phyloP scores from a whole-genome alignment of 2,329 filamentous ascomycete genomes.

The Monilinia polystroma region DNA sequence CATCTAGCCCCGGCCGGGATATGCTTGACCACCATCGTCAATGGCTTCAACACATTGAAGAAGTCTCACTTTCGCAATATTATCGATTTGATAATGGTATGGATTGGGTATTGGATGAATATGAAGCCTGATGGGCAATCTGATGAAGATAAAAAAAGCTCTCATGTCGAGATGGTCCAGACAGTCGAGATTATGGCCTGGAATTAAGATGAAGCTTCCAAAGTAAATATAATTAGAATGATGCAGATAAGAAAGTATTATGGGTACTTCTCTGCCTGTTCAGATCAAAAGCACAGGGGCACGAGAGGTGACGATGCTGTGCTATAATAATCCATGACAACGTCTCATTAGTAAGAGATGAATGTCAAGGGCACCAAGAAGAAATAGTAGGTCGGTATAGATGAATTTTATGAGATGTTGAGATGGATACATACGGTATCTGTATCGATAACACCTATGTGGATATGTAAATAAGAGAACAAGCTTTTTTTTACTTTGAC shows the following conservation, averaged over 20 bases:
- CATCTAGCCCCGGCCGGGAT: constrained; percentile 2
- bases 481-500: background rate
- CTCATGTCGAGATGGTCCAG: background rate
- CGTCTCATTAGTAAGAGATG: background rate
- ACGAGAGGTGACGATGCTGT: constrained; percentile 6
- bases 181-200: background rate
- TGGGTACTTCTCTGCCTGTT: background rate
- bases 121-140: background rate
- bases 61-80: background rate
- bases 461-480: background rate
- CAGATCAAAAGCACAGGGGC: background rate
- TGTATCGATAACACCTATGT: background rate
- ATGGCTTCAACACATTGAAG: background rate
- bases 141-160: background rate
- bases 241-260: constrained; percentile 4
- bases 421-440: background rate
- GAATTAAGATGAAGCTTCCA: background rate
- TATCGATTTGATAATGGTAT: background rate
- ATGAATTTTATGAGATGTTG: background rate
- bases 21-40: constrained; percentile 7
- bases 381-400: too few relatives aligned
- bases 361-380: too few relatives aligned
- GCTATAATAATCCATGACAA: constrained; percentile 1
- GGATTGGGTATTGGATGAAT: background rate
- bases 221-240: background rate